Evolutionary conservation across 345 rosid species (phyloP), one percentile per base, ranked within the genome.

Genomic region (Crucihimalaya himalaica): DNA sequence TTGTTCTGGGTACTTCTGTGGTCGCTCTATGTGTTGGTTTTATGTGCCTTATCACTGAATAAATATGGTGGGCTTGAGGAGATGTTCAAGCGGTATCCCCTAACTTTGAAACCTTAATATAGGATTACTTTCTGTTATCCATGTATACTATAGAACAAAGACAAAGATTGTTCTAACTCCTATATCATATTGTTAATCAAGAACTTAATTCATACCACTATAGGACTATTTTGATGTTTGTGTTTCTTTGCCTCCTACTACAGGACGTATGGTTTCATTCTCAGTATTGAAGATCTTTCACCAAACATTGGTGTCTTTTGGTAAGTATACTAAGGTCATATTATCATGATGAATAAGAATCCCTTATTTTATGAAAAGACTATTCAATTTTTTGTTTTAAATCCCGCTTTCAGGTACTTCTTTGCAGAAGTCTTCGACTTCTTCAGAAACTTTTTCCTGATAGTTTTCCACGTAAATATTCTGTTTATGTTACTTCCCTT

Each of bases 251-350:
- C 75, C 68, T 52, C 37, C 56, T 71, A 66, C 68, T 87, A 80
- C 81, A 95, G 97, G 64, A 92, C 97, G 48, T 92, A 87, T 77
- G 98, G 99, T 19, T 95, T 95, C 86, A 88, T 92, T 78, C 99
- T 92, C 63, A 83, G 92, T 0, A 85, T 90, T 68, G 95, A 95
- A 85, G 99, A 95, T 83, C 76, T 95, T 71, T 90, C 99, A 61
- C 97, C 98, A 52, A 92, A 92, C 80, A 88, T 92, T 4, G 99
- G 98, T 18, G 97, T 88, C 63, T 78, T 92, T 73, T 90, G 98
- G 98, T 95, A 73, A 87, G 91, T 43, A 35, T 27, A 29, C 4
- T 19, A 42, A 67, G 29, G 20, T 63, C 53, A 31, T 52, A 37
- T 58, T n/a, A 35, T 43, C 45, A 32, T 28, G n/a, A 23, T 6